A percentile compares a stretch with the other conserved stretches of the same genome.
Evolutionary conservation across 495 filamentous ascomycete species (phyloP).

Genomic region (Xanthoparmelia taractica): DNA sequence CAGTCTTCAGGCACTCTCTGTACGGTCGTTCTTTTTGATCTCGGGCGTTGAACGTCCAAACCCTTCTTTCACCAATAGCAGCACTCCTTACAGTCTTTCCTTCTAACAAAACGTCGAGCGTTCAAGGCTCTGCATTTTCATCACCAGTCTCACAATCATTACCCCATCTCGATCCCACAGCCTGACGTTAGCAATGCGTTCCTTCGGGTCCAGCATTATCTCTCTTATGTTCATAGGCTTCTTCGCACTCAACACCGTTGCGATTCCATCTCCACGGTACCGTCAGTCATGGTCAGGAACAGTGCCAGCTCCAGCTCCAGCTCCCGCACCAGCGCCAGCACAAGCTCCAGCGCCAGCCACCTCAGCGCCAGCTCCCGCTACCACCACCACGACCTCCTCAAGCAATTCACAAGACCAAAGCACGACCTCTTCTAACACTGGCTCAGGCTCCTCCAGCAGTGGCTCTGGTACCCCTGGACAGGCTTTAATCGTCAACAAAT

Average conservation of each 20-base stretch:
- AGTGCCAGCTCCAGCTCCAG: not conserved
- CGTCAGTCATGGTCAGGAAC: not conserved
- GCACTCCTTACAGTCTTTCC: not conserved
- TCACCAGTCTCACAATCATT: not conserved
- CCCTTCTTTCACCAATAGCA: not conserved
- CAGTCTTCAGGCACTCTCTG: not conserved
- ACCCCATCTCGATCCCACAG: not conserved
- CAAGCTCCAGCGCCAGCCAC: not conserved
- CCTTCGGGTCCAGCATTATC: not conserved
- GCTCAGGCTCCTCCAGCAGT: not conserved
- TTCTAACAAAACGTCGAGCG: not conserved
- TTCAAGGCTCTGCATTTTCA: not conserved
- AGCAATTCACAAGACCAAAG: not conserved
- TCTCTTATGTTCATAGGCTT: not conserved
- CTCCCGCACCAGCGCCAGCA: not conserved
- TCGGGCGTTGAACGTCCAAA: constrained; percentile 2
- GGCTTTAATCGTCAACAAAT: not conserved
- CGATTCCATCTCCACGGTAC: not conserved
- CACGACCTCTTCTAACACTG: not conserved
- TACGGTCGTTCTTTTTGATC: not conserved
- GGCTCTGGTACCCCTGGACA: not conserved
- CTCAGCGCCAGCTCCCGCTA: not conserved
- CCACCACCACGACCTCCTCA: not conserved
- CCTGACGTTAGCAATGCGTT: not conserved
- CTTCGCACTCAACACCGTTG: not conserved